Percentiles rank a stretch among this genome's conserved stretches.
phyloP scores from a whole-genome alignment of 371 early-diverging fungal species.

The Haplosporangium sp. region DNA sequence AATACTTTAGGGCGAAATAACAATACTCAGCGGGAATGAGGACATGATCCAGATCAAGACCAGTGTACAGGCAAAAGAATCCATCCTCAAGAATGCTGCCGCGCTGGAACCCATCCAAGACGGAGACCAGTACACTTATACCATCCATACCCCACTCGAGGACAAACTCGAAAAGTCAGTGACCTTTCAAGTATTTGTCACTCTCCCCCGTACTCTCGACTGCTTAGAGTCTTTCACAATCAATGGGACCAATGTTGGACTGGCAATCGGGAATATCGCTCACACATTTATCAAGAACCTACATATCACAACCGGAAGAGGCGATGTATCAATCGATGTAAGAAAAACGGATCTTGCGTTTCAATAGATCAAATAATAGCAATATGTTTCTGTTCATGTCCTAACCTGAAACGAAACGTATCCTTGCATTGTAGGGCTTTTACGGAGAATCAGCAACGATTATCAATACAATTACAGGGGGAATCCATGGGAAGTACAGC shows the following conservation, averaged over 20 bases:
- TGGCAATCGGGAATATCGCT: constrained; percentile 46
- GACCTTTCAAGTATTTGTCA: constrained; percentile 50
- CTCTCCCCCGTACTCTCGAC: constrained; percentile 38
- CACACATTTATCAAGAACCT: constrained; percentile 49
- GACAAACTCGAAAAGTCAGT: constrained; percentile 29
- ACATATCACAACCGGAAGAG: constrained; percentile 5
- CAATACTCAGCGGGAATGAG: constrained; percentile 45
- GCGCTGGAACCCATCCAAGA: constrained; percentile 46
- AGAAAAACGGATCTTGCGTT: background rate
- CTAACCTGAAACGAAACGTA: background rate
- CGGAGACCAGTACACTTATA: constrained; percentile 47
- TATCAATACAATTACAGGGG: constrained; percentile 18
- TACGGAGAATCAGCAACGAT: constrained; percentile 42
- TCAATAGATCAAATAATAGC: no score
- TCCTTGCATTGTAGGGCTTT: constrained; percentile 20
- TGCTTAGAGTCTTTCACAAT: constrained; percentile 44
- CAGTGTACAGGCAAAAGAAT: constrained; percentile 47
- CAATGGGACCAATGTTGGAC: constrained; percentile 28
- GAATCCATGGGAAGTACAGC: constrained; percentile 44
- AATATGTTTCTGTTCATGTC: no score
- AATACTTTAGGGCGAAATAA: constrained; percentile 40
- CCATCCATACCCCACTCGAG: constrained; percentile 47
- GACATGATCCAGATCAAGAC: constrained; percentile 52
- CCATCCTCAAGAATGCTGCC: constrained; percentile 42
- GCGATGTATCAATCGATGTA: constrained; percentile 45